A percentile compares a stretch with the other conserved stretches of the same genome.
These are phyloP conservation scores for Didymella exigua DNA, from an alignment of 2,329 filamentous ascomycete species.

Conservation along the genomic window DNA sequence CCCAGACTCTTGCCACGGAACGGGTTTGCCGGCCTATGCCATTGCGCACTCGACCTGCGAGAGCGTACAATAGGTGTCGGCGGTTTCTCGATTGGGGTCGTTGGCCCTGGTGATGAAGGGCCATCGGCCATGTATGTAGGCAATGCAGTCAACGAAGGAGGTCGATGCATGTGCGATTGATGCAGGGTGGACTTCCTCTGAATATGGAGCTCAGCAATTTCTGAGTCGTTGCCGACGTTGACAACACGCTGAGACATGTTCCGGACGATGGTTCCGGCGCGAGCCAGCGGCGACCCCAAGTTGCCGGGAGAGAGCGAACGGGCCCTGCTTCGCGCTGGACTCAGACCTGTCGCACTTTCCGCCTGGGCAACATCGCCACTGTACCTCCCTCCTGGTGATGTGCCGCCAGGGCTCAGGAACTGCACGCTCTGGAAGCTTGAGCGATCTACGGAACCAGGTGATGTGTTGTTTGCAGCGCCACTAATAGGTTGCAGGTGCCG, in stretches of 20 bases:
- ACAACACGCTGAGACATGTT: conserved; percentile 97
- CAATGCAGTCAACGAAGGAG: conserved; percentile 58
- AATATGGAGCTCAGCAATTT: conserved; percentile 75
- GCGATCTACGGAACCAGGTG: conserved; percentile 47
- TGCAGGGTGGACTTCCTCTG: conserved; percentile 65
- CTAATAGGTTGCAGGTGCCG: conserved; percentile 63
- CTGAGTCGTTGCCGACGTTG: conserved; percentile 92
- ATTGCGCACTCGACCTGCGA: conserved; percentile 49
- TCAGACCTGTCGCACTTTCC: conserved; percentile 56
- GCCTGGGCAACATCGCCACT: conserved; percentile 66
- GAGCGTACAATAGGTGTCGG: conserved; percentile 38
- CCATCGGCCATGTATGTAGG: conserved; percentile 57
- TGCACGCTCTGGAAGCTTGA: conserved; percentile 61
- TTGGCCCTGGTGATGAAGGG: conserved; percentile 36
- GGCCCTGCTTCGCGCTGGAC: conserved; percentile 52
- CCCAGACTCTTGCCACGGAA: conserved; percentile 85
- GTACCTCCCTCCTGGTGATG: conserved; percentile 54
- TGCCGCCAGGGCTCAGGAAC: conserved; percentile 54
- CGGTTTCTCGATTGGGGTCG: conserved; percentile 47
- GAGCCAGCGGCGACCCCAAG: conserved; percentile 54
- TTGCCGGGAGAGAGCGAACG: conserved; percentile 54
- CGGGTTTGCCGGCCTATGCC: conserved; percentile 66
- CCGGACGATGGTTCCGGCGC: conserved; percentile 59
- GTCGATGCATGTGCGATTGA: conserved; percentile 59
- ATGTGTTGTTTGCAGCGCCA: conserved; percentile 52